Percentiles rank a stretch among this genome's conserved stretches.
These are phyloP conservation scores for Clonostachys solani DNA, from an alignment of 2,329 filamentous ascomycete species.

Conservation along the genomic window DNA sequence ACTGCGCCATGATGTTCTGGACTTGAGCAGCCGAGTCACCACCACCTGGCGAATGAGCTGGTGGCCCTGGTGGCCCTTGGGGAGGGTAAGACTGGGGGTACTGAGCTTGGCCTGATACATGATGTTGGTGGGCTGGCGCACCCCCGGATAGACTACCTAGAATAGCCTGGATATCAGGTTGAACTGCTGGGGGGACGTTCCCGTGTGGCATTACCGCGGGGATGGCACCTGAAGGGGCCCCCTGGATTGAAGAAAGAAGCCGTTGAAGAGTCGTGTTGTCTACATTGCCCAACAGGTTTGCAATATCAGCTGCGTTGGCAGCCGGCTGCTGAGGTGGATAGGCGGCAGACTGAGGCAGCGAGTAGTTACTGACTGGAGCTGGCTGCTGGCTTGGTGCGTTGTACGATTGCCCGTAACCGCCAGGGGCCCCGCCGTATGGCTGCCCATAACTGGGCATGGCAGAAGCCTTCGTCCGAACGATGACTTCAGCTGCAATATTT, in stretches of 20 bases:
- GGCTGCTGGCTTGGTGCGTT: conserved; percentile 18
- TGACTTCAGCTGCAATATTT: conserved; percentile 72
- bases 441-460: conserved; percentile 24
- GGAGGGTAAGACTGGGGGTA: conserved; percentile 22
- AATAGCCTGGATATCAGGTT: conserved; percentile 41
- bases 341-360: conserved; percentile 13
- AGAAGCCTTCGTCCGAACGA: conserved; percentile 62
- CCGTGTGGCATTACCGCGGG: background rate
- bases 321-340: conserved; percentile 27
- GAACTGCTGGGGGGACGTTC: conserved; percentile 12
- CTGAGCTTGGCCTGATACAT: conserved; percentile 11
- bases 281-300: conserved; percentile 61
- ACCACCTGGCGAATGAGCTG: conserved; percentile 4
- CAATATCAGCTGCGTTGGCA: conserved; percentile 45
- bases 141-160: conserved; percentile 30
- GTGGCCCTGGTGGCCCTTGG: conserved; percentile 9
- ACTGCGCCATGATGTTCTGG: conserved; percentile 71
- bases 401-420: conserved; percentile 23
- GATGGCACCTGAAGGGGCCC: conserved; percentile 8
- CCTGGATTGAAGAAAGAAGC: conserved; percentile 56
- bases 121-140: conserved; percentile 11
- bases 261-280: conserved; percentile 69
- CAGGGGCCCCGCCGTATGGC: conserved; percentile 14
- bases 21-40: conserved; percentile 47
- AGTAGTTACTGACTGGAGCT: conserved; percentile 8